These are phyloP conservation scores for Perkinsela sp. DNA, from an alignment of 208 protist species.

Conservation along the genomic window DNA sequence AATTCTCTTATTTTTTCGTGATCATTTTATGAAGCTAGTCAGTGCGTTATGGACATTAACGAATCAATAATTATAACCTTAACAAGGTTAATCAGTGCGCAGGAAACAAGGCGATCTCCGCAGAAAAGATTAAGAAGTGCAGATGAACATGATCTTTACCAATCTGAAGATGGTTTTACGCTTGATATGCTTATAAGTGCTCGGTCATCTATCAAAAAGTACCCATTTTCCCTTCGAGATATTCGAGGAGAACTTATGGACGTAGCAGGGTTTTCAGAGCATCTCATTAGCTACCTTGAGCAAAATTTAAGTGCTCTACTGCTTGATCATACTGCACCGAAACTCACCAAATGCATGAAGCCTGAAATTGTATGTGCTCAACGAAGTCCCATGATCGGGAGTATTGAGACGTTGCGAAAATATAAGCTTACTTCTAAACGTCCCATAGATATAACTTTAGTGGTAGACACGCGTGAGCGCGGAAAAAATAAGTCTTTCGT, in stretches of 20 bases:
- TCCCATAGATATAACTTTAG: not conserved
- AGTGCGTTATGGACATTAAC: too few species aligned
- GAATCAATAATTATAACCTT: too few species aligned
- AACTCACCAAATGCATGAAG: not conserved
- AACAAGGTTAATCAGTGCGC: too few species aligned
- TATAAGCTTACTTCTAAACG: too few species aligned
- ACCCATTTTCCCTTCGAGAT: not conserved
- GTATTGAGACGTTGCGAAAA: not conserved
- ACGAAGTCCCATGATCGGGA: not conserved
- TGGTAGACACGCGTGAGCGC: not conserved
- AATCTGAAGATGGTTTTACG: too few species aligned
- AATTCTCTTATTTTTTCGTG: too few species aligned
- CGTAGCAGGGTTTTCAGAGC: not conserved
- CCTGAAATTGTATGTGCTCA: not conserved
- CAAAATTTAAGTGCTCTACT: not conserved
- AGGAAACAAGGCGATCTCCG: too few species aligned
- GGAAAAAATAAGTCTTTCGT: not conserved
- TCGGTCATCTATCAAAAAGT: not conserved
- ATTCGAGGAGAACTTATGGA: not conserved
- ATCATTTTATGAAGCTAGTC: too few species aligned
- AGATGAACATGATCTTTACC: too few species aligned
- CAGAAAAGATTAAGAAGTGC: too few species aligned
- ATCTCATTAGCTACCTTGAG: not conserved
- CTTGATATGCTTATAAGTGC: too few species aligned
- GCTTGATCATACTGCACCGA: not conserved